These are phyloP conservation scores for Marsdenia floribunda DNA, from an alignment of 257 asterid species.

Conservation along the genomic window DNA sequence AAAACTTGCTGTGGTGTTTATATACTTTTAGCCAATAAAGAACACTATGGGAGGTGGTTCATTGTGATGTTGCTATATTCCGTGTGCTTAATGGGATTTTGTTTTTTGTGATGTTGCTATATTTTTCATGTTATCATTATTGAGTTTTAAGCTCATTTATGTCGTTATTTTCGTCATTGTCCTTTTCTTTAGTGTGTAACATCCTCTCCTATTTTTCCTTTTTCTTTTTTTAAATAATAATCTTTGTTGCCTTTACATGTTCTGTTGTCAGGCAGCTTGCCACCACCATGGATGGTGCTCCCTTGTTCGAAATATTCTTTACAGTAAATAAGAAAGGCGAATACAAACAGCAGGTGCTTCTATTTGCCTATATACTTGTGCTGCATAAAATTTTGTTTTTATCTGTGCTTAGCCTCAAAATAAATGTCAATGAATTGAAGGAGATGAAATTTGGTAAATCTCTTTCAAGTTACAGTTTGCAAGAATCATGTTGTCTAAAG, in stretches of 20 bases:
- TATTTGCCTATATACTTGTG: conserved; percentile 11
- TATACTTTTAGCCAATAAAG: not conserved
- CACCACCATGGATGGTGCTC: conserved; percentile 65
- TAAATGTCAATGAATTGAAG: not conserved
- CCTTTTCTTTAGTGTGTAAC: not conserved
- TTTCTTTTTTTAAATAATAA: not conserved
- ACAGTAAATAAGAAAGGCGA: conserved; percentile 49
- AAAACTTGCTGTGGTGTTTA: conserved; percentile 7
- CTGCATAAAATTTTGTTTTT: conserved; percentile 10
- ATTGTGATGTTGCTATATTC: not conserved
- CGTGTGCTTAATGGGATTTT: not conserved
- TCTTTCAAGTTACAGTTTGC: not conserved
- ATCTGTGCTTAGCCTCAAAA: not conserved
- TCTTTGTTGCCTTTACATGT: conserved; percentile 21
- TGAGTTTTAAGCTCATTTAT: not conserved
- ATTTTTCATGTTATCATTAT: not conserved
- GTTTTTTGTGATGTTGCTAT: not conserved
- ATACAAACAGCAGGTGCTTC: conserved; percentile 73
- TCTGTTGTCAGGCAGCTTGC: conserved; percentile 77
- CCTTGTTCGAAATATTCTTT: conserved; percentile 81
- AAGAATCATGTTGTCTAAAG: not conserved
- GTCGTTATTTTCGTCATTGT: not conserved
- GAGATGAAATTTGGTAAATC: not conserved
- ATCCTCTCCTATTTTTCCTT: not conserved
- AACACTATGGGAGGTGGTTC: not conserved